phyloP scores from a whole-genome alignment of 495 filamentous ascomycete species.

The Thermothielavioides terrestris region DNA sequence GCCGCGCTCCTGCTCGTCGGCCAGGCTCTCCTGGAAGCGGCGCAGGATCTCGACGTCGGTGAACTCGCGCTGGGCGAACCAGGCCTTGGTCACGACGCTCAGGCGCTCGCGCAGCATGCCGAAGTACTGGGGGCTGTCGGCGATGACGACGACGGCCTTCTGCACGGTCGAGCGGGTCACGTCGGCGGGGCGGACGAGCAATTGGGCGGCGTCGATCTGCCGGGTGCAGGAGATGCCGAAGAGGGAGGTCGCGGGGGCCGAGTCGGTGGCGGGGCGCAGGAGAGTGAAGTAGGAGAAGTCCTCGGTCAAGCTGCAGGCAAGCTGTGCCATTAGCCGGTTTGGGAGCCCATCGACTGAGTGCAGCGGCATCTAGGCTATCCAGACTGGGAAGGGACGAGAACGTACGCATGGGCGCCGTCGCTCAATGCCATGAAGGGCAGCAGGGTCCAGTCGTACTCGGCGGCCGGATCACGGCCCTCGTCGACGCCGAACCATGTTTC shows the following conservation, averaged over 20 bases:
- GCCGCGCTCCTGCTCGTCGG: slow-evolving; percentile 50
- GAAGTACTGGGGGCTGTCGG: slow-evolving; percentile 75
- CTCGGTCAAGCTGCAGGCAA: slow-evolving; percentile 58
- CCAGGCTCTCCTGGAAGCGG: slow-evolving; percentile 85
- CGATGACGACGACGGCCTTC: slow-evolving; percentile 96
- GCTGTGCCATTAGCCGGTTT: neutral
- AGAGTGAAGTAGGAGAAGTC: slow-evolving; percentile 99
- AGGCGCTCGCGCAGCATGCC: slow-evolving; percentile 75
- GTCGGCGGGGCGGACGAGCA: slow-evolving; percentile 71
- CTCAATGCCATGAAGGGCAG: slow-evolving; percentile 97
- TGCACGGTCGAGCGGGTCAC: slow-evolving; percentile 95
- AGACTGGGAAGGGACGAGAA: neutral
- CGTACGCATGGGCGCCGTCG: slow-evolving; percentile 89
- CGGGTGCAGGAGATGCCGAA: slow-evolving; percentile 95
- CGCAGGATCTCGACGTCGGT: slow-evolving; percentile 46
- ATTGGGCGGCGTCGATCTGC: slow-evolving; percentile 71
- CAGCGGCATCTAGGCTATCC: too few species aligned
- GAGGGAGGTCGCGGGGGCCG: slow-evolving; percentile 63
- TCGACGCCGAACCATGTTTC: slow-evolving; percentile 80
- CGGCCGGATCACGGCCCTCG: slow-evolving; percentile 69
- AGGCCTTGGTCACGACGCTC: slow-evolving; percentile 82
- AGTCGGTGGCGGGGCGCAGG: slow-evolving; percentile 52
- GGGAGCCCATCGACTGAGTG: too few species aligned
- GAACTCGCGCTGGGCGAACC: slow-evolving; percentile 91
- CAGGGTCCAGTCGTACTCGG: slow-evolving; percentile 83